A percentile compares a stretch with the other conserved stretches of the same genome.
phyloP scores from a whole-genome alignment of 495 filamentous ascomycete species.

The Rhypophila decipiens region DNA sequence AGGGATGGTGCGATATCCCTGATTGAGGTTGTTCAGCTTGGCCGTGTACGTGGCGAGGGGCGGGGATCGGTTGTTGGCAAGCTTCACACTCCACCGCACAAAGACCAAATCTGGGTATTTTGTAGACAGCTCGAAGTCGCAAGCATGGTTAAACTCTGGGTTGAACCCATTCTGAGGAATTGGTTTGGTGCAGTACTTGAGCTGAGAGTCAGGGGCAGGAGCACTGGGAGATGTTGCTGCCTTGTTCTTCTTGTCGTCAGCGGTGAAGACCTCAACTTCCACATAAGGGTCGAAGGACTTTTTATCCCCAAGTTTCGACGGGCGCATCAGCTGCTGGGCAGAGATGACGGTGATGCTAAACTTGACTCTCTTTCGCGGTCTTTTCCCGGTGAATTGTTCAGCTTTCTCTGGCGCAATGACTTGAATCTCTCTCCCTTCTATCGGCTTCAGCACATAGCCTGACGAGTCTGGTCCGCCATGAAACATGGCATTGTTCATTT shows the following conservation, averaged over 20 bases:
- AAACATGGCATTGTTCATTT: slow-evolving; percentile 97
- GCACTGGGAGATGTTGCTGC: slow-evolving; percentile 27
- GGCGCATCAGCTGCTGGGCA: slow-evolving; percentile 86
- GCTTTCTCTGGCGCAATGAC: no score
- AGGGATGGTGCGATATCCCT: slow-evolving; percentile 96
- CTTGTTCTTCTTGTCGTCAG: slow-evolving; percentile 73
- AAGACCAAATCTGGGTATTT: slow-evolving; percentile 91
- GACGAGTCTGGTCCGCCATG: slow-evolving; percentile 80
- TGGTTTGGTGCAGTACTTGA: slow-evolving; percentile 70
- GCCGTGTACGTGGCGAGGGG: slow-evolving; percentile 83
- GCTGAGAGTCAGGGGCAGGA: slow-evolving; percentile 50
- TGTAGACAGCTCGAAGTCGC: slow-evolving; percentile 73
- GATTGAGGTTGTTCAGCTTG: slow-evolving; percentile 80
- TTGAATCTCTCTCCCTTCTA: slow-evolving; percentile 62
- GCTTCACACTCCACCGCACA: slow-evolving; percentile 86
- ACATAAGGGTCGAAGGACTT: slow-evolving; percentile 85
- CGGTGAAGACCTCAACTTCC: slow-evolving; percentile 88
- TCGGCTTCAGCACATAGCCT: slow-evolving; percentile 90
- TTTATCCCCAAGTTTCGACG: slow-evolving; percentile 59
- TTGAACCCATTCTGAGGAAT: slow-evolving; percentile 87
- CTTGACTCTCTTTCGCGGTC: slow-evolving; percentile 67
- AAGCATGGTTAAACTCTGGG: slow-evolving; percentile 67
- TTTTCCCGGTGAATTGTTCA: slow-evolving; percentile 42
- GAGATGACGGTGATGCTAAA: slow-evolving; percentile 88
- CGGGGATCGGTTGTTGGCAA: slow-evolving; percentile 60